These are phyloP conservation scores for Nannizziopsis barbatae DNA, from an alignment of 2,329 filamentous ascomycete genomes.

Conservation along the genomic window DNA sequence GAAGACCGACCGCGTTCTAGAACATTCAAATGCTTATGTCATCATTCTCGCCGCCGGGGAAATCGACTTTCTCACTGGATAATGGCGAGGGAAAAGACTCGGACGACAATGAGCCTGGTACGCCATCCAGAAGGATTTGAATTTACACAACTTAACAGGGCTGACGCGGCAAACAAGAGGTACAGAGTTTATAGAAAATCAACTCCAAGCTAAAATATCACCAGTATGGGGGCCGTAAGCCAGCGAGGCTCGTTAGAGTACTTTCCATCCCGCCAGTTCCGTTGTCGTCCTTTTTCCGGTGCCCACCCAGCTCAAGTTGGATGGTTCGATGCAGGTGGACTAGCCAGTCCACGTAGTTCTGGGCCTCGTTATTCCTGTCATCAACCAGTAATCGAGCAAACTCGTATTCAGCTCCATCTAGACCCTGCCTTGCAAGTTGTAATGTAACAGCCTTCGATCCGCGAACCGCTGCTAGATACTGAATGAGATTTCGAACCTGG, in stretches of 20 bases:
- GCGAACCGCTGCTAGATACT: constrained; percentile 68
- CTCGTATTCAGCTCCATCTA: constrained; percentile 93
- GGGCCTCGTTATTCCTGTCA: constrained; percentile 93
- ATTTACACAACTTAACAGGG: no score
- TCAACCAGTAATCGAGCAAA: constrained; percentile 86
- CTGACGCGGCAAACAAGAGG: no score
- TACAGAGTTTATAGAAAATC: background rate
- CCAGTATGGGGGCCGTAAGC: constrained; percentile 39
- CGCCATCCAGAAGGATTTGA: no score
- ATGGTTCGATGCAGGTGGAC: constrained; percentile 90
- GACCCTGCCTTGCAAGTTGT: constrained; percentile 79
- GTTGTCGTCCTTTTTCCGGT: constrained; percentile 38
- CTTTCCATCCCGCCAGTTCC: constrained; percentile 25
- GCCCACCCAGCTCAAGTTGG: constrained; percentile 61
- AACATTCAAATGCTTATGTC: no score
- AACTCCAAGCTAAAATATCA: constrained; percentile 17
- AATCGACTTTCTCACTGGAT: no score
- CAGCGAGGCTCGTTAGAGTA: constrained; percentile 36
- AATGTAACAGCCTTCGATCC: constrained; percentile 81
- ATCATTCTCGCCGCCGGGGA: no score
- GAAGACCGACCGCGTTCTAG: no score
- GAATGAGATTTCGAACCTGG: constrained; percentile 84
- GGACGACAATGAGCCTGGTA: no score
- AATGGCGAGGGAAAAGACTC: no score
- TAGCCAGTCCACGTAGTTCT: constrained; percentile 97